Base-by-base conservation (phyloP, 352 stramenopile genomes). In the Globisporangium canariense region DNA sequence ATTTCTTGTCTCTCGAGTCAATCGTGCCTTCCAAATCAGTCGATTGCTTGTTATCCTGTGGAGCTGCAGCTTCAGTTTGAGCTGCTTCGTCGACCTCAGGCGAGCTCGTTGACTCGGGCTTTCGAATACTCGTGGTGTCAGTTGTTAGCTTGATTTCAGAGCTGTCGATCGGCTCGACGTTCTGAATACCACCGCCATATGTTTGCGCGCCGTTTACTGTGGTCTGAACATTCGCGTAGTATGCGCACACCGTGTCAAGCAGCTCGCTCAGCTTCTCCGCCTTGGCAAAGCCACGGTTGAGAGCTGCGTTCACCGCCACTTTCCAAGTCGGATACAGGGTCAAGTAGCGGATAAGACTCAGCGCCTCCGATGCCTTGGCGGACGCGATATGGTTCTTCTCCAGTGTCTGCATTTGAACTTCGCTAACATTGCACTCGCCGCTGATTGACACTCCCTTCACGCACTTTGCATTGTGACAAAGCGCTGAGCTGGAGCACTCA, bases 251-350 rank as follows among this genome's bases (percentile, higher is more conserved):
- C 0, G 70, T 75, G 57, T 92, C 77, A 13, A 94, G 61, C 16
- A 91, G 62, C 32, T 90, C 75, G 28, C 66, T 58, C 4, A 91
- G 55, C 11, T 77, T 79, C 10, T 79, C 70, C 9, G 77, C 72
- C 53, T 82, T 86, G 2, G 69, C 67, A 47, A 96, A 82, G 0
- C 77, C 72, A 25, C 81, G 75, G 16, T 55, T 72, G 18, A 96
- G 59, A 4, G 72, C 82, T 1, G 82, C 79, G 36, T 93, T 93
- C 20, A 94, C 80, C 0, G 87, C 85, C 5, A 90, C 69, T 67
- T 87, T 90, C 87, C 87, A 96, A 10, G 78, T 78, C 7, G 87
- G 85, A 60, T 81, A 93, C 16, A 93, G 65, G 1, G 78, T 92
- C 7, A 96, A 68, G 64, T 92, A 94, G 2, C 87, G 79, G 28